Evolutionary conservation across 179 eudicot genomes (phyloP), one percentile per base, ranked within the genome.

Genomic region (Patellifolia procumbens): DNA sequence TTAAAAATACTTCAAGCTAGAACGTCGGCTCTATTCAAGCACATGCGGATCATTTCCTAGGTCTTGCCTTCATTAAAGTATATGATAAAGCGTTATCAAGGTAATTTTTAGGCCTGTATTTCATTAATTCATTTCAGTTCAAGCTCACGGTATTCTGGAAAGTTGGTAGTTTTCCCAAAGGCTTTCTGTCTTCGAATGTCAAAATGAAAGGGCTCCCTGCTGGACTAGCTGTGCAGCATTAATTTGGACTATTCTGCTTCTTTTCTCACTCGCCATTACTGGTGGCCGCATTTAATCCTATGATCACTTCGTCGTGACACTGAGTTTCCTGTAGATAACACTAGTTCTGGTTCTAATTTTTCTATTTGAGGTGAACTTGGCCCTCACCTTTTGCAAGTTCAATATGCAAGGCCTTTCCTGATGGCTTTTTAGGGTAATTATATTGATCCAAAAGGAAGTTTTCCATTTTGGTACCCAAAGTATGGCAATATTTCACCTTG

Each of bases 351-450:
- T 75, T n/a, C 31, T 63, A n/a, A 11, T 32, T 20, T 53, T 9
- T 49, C 19, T 37, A 55, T 19, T 46, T 70, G 31, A 42, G 46
- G 63, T 74, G 69, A 74, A 48, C 59, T 63, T 74, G 51, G 4
- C 48, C 4, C 22, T 74, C 59, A 32, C 68, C 56, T 45, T 62
- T 62, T n/a, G 66, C 70, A 45, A 46, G 7, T 75, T 64, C 60
- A n/a, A 55, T 28, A 8, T 55, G 56, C 56, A 51, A 51, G 56
- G 26, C 39, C 6, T 12, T 8, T 34, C 35, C 13, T 68, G 29
- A 11, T 68, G 53, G 70, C 37, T 46, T 15, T 24, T 4, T 52
- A 52, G 22, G 56, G 56, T 52, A 52, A 52, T 20, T 45, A 12
- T 52, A 52, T 15, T 7, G 56, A 52, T 52, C 5, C 7, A 5